Evolutionary conservation across 352 stramenopile species (phyloP), one percentile per base, ranked within the genome.

Genomic region (Thraustochytrium striatum): DNA sequence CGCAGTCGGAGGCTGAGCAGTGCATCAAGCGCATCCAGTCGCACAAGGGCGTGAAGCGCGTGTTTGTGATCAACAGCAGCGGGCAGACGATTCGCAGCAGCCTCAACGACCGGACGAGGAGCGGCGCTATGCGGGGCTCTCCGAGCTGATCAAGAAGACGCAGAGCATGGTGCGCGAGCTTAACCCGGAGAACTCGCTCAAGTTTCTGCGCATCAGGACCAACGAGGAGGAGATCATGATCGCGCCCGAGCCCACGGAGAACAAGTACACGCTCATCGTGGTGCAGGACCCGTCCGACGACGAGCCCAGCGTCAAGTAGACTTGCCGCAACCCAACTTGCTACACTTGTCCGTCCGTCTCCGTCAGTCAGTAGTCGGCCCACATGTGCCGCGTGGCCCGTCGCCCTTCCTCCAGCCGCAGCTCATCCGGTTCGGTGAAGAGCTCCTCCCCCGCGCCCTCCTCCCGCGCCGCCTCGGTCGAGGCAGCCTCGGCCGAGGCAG

Each of bases 221-320:
- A 93, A 93, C 85, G 93, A 93, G 82, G 88, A 93, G 83, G 90
- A 94, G 86, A 94, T 94, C 81, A 93, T 94, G 90, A 93, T 94
- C 84, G 89, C 89, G 5, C 89, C 89, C 16, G 87, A 80, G 55
- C 55, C 55, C 25, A 75, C 43, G 85, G 90, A 94, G 78, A 93
- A 93, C 61, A 89, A 94, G 78, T 94, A 94, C 75, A 89, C 88
- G 79, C 83, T 94, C 25, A 93, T 94, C 55, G 90, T 94, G 72
- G 91, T 93, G 79, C 89, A 94, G 83, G 92, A 92, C 73, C 87
- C 88, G 38, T 91, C 91, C 30, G 55, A 75, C 53, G 70, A 80
- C 16, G 70, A 80, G 8, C 32, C 58, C 30, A 5, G 16, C 30
- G 9, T 68, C n/a, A 58, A 55, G 44, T 75, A 75, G 62, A 3